phyloP scores from a whole-genome alignment of 2,329 filamentous ascomycete species.

The Fusarium burgessii region DNA sequence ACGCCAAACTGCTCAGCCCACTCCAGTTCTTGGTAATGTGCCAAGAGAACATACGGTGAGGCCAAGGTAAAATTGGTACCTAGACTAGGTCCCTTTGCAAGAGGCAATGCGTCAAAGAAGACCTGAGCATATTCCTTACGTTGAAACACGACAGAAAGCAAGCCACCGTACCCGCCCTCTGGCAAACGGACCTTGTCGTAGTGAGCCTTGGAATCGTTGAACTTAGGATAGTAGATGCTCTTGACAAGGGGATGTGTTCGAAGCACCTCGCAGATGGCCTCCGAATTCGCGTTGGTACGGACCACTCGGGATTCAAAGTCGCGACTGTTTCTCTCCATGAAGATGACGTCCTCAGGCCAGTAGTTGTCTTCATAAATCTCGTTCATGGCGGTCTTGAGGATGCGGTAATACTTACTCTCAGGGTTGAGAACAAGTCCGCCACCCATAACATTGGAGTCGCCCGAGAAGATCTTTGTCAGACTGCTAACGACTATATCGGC shows the following conservation, averaged over 20 bases:
- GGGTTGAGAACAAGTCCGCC: slow-evolving; percentile 77
- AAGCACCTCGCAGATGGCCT: slow-evolving; percentile 82
- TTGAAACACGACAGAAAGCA: slow-evolving; percentile 87
- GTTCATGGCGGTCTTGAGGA: slow-evolving; percentile 74
- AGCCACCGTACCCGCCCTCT: slow-evolving; percentile 86
- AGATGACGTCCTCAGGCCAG: slow-evolving; percentile 94
- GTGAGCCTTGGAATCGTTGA: slow-evolving; percentile 72
- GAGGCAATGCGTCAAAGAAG: slow-evolving; percentile 89
- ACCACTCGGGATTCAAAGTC: slow-evolving; percentile 88
- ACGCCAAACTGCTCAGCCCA: slow-evolving; percentile 89
- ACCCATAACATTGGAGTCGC: slow-evolving; percentile 98
- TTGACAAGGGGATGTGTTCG: slow-evolving; percentile 73
- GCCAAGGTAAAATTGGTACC: slow-evolving; percentile 97
- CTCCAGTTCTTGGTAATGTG: slow-evolving; percentile 91
- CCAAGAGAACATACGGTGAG: slow-evolving; percentile 90
- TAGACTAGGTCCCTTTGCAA: slow-evolving; percentile 92
- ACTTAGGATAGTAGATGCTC: slow-evolving; percentile 88
- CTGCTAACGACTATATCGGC: slow-evolving; percentile 95
- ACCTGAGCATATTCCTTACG: slow-evolving; percentile 75
- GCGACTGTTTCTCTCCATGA: slow-evolving; percentile 95
- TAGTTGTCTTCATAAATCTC: slow-evolving; percentile 86
- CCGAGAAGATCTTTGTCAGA: slow-evolving; percentile 96
- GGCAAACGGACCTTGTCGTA: slow-evolving; percentile 84
- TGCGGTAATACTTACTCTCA: slow-evolving; percentile 75
- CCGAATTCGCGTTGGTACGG: slow-evolving; percentile 86